Evolutionary conservation across 2,329 filamentous ascomycete species (phyloP), one percentile per base, ranked within the genome.

Genomic region (Plectosphaerella sp.): DNA sequence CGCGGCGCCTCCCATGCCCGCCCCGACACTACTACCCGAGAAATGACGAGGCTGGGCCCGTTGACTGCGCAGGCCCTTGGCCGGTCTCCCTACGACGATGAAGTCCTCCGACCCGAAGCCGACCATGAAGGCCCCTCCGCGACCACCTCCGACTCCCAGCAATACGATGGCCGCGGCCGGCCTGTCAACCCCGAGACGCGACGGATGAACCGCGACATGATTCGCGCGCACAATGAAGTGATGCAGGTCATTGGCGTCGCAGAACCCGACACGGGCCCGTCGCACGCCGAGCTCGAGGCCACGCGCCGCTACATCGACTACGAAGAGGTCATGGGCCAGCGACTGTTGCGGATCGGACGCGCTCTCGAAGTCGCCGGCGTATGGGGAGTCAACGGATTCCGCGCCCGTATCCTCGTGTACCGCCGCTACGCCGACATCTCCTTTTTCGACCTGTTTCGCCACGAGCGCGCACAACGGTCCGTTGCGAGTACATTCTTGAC

Each of bases 191-290:
- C 72, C 0, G 73, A 76, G 49, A 82, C 79, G 1, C 79, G 76
- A 59, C 68, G 70, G 12, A 74, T 82, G 56, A 83, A 82, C 57
- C 73, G 76, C 47, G 76, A 81, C 53, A 75, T 83, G 33, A 79
- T 84, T 24, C 73, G 81, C 49, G 76, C 81, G 10, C 81, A 84
- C 59, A 84, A 84, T 57, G 80, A 84, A 57, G 81, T 84, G 4
- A 84, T 84, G 81, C 72, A 77, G 16, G 79, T 83, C 10, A 84
- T 84, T 39, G 81, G 81, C 5, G 81, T 84, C 5, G 81, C 80
- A 9, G 81, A 84, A 58, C 77, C 80, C 14, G 80, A 84, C 50
- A 76, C 74, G 48, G 66, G 66, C 8, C 60, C 60, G 4, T 62
- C 67, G 20, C 69, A 71, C 4, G 66, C 68, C 5, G 70, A 75